phyloP scores from a whole-genome alignment of 176 grass and related monocot genomes.

The Tillandsia fasciculata region DNA sequence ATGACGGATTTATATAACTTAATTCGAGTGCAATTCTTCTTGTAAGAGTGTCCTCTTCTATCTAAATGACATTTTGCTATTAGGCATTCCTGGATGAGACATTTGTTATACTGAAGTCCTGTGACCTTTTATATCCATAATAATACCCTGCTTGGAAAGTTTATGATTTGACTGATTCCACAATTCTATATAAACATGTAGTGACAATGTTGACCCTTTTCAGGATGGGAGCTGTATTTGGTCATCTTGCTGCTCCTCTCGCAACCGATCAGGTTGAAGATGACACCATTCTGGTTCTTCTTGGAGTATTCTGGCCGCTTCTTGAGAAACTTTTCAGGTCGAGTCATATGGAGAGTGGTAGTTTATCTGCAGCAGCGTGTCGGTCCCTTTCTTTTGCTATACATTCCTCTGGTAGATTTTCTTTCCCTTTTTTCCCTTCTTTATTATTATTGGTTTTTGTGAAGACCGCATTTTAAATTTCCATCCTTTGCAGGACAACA shows the following conservation, averaged over 20 bases:
- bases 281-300: slow-evolving; percentile 56
- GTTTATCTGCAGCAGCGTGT: slow-evolving; percentile 71
- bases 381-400: slow-evolving; percentile 77
- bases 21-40: neutral
- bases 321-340: slow-evolving; percentile 79
- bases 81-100: neutral
- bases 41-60: neutral
- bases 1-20: neutral
- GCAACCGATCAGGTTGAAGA: slow-evolving; percentile 53
- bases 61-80: neutral
- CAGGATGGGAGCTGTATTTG: slow-evolving; percentile 84
- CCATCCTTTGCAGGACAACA: slow-evolving; percentile 55
- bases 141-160: slow-evolving; percentile 10
- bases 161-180: slow-evolving; percentile 10
- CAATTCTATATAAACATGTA: neutral
- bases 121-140: slow-evolving; percentile 6
- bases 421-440: neutral
- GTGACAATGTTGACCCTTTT: slow-evolving; percentile 5
- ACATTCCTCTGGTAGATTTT: slow-evolving; percentile 63
- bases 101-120: neutral
- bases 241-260: slow-evolving; percentile 40
- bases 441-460: neutral
- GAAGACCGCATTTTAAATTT: slow-evolving; percentile 6
- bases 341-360: slow-evolving; percentile 71
- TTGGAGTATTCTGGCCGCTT: slow-evolving; percentile 81